These are phyloP conservation scores for Magnusiomyces paraingens DNA, from an alignment of 1,139 yeast genomes.

Conservation along the genomic window DNA sequence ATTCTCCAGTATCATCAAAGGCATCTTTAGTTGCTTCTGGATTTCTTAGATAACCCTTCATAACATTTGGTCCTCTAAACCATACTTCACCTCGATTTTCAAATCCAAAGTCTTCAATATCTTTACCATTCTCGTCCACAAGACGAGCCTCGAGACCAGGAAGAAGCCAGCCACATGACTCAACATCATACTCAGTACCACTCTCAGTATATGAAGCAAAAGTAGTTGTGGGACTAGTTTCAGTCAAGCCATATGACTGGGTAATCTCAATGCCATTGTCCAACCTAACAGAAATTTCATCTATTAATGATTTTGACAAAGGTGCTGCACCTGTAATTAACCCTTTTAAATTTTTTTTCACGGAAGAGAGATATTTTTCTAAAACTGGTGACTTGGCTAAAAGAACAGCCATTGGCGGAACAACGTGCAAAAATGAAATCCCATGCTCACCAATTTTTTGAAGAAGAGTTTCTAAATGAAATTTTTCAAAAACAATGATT, in stretches of 20 bases:
- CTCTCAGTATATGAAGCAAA: conserved; percentile 15
- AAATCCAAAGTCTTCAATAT: conserved; percentile 40
- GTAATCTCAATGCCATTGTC: conserved; percentile 15
- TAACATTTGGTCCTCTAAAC: conserved; percentile 62
- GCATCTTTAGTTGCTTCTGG: conserved; percentile 44
- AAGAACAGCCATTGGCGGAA: conserved; percentile 34
- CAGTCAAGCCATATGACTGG: conserved; percentile 74
- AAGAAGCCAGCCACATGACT: conserved; percentile 26
- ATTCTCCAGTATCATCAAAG: conserved; percentile 46
- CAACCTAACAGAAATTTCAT: conserved; percentile 21
- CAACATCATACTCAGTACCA: conserved; percentile 16
- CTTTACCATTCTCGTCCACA: conserved; percentile 35
- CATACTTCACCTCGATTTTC: conserved; percentile 46
- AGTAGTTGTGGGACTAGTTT: conserved; percentile 27
- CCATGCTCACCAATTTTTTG: conserved; percentile 23
- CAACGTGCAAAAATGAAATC: conserved; percentile 26
- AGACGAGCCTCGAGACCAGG: conserved; percentile 26
- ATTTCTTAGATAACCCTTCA: conserved; percentile 52
- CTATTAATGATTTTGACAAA: conserved; percentile 23
- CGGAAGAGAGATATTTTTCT: conserved; percentile 25
- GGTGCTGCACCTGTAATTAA: conserved; percentile 35
- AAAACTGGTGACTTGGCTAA: conserved; percentile 32
- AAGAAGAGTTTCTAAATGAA: conserved; percentile 28
- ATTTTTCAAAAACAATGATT: conserved; percentile 28
- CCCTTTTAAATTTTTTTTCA: conserved; percentile 20